Evolutionary conservation across 2,329 filamentous ascomycete species (phyloP).

Genomic region (Xylaria sp.): DNA sequence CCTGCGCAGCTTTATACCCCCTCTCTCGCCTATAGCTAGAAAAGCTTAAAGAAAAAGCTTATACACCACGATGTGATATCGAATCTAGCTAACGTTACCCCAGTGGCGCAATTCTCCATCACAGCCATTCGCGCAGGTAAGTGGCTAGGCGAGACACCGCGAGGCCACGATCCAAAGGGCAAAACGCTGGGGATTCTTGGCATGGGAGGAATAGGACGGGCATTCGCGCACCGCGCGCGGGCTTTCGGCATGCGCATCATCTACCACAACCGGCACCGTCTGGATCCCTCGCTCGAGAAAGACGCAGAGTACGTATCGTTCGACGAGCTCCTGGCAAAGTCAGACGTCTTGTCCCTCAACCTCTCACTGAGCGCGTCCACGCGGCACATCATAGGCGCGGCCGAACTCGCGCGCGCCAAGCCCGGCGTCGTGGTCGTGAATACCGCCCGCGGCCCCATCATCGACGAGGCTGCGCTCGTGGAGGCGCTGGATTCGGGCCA

Average conservation of each 20-base stretch:
- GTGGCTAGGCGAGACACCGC: conserved; percentile 55
- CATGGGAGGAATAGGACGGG: conserved; percentile 68
- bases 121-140: conserved; percentile 57
- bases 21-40: background rate
- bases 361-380: conserved; percentile 62
- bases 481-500: conserved; percentile 63
- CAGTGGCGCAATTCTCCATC: conserved; percentile 57
- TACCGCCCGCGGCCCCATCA: conserved; percentile 65
- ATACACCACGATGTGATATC: background rate
- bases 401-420: conserved; percentile 64
- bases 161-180: conserved; percentile 63
- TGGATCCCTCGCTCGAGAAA: conserved; percentile 48
- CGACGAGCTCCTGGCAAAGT: conserved; percentile 62
- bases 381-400: conserved; percentile 61
- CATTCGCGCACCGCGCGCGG: conserved; percentile 58
- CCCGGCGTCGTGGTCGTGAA: conserved; percentile 67
- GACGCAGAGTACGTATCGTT: conserved; percentile 65
- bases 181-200: conserved; percentile 66
- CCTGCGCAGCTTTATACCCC: background rate
- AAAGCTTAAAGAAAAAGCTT: background rate
- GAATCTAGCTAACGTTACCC: conserved; percentile 9
- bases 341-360: conserved; percentile 66
- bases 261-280: conserved; percentile 64
- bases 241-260: conserved; percentile 66
- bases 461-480: conserved; percentile 66